Conservation (phyloP, 495 filamentous ascomycete species). For the Aspergillus taichungensis region DNA sequence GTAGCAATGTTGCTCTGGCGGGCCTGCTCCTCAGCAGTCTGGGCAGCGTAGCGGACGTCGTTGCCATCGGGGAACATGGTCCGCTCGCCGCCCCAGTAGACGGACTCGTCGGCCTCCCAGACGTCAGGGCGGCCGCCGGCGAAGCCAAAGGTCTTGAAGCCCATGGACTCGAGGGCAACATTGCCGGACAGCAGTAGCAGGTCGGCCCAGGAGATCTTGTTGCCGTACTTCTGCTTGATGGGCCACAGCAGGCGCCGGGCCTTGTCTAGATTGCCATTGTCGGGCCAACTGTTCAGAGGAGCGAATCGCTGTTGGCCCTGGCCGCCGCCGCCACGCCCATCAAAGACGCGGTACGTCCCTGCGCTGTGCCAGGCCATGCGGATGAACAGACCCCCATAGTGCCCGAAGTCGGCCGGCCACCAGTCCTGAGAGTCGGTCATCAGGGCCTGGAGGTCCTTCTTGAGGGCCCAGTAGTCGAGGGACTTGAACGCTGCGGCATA, state of each 20-base stretch:
- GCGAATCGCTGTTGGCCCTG: slow-evolving; percentile 66
- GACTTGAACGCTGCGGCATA: slow-evolving; percentile 61
- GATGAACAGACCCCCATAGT: slow-evolving; percentile 69
- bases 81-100: slow-evolving; percentile 66
- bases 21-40: slow-evolving; percentile 39
- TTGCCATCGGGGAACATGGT: slow-evolving; percentile 54
- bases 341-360: slow-evolving; percentile 62
- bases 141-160: slow-evolving; percentile 63
- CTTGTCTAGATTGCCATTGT: slow-evolving; percentile 70
- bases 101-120: slow-evolving; percentile 63
- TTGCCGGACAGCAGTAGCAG: slow-evolving; percentile 61
- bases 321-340: slow-evolving; percentile 64
- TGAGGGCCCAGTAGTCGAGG: slow-evolving; percentile 60
- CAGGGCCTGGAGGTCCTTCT: slow-evolving; percentile 56
- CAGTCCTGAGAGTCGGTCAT: slow-evolving; percentile 71
- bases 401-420: slow-evolving; percentile 71
- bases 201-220: slow-evolving; percentile 72
- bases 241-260: slow-evolving; percentile 68
- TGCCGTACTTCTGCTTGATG: slow-evolving; percentile 73
- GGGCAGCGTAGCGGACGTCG: slow-evolving; percentile 51
- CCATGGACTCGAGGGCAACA: slow-evolving; percentile 67
- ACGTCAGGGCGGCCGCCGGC: slow-evolving; percentile 59
- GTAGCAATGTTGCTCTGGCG: slow-evolving; percentile 44
- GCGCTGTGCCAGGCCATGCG: slow-evolving; percentile 73
- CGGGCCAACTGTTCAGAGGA: slow-evolving; percentile 72